A percentile compares a stretch with the other conserved stretches of the same genome.
Conservation (phyloP, 2,329 filamentous ascomycete genomes). For the Ilyonectria sp. region DNA sequence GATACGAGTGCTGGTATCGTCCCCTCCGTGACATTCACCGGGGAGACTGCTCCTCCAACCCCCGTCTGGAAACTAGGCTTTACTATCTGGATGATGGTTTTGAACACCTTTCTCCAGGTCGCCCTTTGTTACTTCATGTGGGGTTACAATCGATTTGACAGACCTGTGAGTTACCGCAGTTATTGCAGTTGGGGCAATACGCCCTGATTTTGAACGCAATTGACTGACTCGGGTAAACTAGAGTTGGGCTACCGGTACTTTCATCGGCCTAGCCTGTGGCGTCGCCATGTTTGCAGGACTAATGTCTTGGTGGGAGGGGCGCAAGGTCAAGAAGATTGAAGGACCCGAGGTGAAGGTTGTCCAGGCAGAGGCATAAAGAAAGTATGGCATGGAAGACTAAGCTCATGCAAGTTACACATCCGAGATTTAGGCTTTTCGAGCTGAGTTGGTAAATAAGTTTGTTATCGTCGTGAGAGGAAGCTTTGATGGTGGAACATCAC, state of each 20-base stretch:
- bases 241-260: not conserved
- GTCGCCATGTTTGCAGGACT: slow-evolving; percentile 21
- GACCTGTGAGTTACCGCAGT: slow-evolving; percentile 15
- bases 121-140: slow-evolving; percentile 27
- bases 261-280: slow-evolving; percentile 1
- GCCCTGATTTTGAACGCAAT: too few species aligned
- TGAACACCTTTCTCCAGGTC: slow-evolving; percentile 22
- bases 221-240: not conserved
- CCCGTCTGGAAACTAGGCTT: slow-evolving; percentile 24
- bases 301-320: slow-evolving; percentile 27
- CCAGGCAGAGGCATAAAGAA: not conserved
- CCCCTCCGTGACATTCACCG: slow-evolving; percentile 15
- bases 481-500: too few species aligned
- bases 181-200: too few species aligned
- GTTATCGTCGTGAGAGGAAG: too few species aligned
- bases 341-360: slow-evolving; percentile 19
- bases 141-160: slow-evolving; percentile 20
- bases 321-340: slow-evolving; percentile 28
- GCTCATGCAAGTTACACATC: too few species aligned
- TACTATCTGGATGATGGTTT: slow-evolving; percentile 29
- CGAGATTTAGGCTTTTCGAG: too few species aligned
- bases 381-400: not conserved
- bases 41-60: slow-evolving; percentile 17
- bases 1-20: not conserved
- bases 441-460: too few species aligned